Conservation (phyloP, 1,284 basidiomycete species). For the Tausonia pullulans region DNA sequence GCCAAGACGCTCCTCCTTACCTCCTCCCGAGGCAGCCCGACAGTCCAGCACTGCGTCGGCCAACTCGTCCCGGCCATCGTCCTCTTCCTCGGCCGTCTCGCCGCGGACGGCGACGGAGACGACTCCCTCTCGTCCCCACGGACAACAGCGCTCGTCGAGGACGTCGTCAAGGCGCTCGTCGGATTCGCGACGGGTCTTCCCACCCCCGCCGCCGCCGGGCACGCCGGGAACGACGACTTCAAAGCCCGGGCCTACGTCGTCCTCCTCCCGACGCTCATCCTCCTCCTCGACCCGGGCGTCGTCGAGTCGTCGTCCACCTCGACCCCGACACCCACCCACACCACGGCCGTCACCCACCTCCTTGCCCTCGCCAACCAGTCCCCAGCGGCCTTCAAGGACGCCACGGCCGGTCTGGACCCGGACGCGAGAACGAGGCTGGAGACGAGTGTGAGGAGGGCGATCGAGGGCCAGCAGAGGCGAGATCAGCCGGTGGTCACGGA, state of each 20-base stretch:
- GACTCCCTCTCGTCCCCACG: no score
- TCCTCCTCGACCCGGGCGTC: conserved; percentile 54
- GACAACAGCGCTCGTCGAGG: conserved; percentile 44
- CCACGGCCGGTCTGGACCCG: conserved; percentile 56
- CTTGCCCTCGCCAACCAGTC: conserved; percentile 62
- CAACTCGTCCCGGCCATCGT: conserved; percentile 69
- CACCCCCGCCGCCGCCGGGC: no score
- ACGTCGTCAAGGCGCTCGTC: conserved; percentile 70
- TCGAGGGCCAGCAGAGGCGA: conserved; percentile 41
- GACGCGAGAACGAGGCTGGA: conserved; percentile 57
- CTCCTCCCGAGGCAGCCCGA: conserved; percentile 47
- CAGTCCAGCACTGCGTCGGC: conserved; percentile 61
- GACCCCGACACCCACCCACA: conserved; percentile 44
- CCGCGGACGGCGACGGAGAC: conserved; percentile 36
- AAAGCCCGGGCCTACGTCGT: conserved; percentile 61
- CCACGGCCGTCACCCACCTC: conserved; percentile 59
- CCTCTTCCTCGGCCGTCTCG: conserved; percentile 59
- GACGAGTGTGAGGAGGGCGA: conserved; percentile 60
- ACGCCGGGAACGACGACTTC: no score
- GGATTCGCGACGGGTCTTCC: conserved; percentile 49
- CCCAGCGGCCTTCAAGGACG: conserved; percentile 75
- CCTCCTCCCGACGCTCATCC: conserved; percentile 63
- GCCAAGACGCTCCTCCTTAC: conserved; percentile 66
- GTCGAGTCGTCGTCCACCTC: conserved; percentile 13
- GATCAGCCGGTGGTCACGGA: conserved; percentile 18